phyloP scores from a whole-genome alignment of 768 basidiomycete genomes.

The Pleurotus pulmonarius region DNA sequence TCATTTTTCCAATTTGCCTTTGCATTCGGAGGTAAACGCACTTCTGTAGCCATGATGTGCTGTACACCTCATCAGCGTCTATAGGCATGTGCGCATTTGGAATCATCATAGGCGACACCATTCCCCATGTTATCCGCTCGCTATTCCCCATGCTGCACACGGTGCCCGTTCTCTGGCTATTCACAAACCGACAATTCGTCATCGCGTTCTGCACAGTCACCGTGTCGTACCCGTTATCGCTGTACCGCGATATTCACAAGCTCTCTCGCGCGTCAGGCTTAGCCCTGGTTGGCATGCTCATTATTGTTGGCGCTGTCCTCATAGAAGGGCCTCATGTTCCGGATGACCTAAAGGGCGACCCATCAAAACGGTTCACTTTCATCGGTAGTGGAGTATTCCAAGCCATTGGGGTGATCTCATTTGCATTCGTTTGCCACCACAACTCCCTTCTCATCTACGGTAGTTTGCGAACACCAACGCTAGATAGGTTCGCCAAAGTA shows the following conservation, averaged over 20 bases:
- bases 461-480: slow-evolving; percentile 85
- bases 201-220: slow-evolving; percentile 82
- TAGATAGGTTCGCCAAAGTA: slow-evolving; percentile 89
- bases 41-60: background rate
- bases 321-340: slow-evolving; percentile 78
- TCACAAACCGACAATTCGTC: slow-evolving; percentile 86
- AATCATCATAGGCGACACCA: slow-evolving; percentile 96
- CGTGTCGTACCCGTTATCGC: slow-evolving; percentile 91
- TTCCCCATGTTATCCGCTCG: slow-evolving; percentile 89
- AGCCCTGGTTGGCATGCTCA: slow-evolving; percentile 88
- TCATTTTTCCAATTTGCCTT: slow-evolving; percentile 98
- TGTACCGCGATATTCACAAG: slow-evolving; percentile 98
- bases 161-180: slow-evolving; percentile 70
- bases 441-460: slow-evolving; percentile 97
- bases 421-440: slow-evolving; percentile 97
- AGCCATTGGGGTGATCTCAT: slow-evolving; percentile 96
- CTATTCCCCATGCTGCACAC: slow-evolving; percentile 68
- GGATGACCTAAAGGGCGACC: slow-evolving; percentile 72
- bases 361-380: slow-evolving; percentile 68
- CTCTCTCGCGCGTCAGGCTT: slow-evolving; percentile 89
- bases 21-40: slow-evolving; percentile 81
- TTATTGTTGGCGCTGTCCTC: slow-evolving; percentile 85
- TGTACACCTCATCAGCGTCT: slow-evolving; percentile 4
- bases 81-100: slow-evolving; percentile 97
- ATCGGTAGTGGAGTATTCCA: slow-evolving; percentile 83